These are phyloP conservation scores for Eucalyptus brandiana DNA, from an alignment of 345 rosid species.

Conservation along the genomic window DNA sequence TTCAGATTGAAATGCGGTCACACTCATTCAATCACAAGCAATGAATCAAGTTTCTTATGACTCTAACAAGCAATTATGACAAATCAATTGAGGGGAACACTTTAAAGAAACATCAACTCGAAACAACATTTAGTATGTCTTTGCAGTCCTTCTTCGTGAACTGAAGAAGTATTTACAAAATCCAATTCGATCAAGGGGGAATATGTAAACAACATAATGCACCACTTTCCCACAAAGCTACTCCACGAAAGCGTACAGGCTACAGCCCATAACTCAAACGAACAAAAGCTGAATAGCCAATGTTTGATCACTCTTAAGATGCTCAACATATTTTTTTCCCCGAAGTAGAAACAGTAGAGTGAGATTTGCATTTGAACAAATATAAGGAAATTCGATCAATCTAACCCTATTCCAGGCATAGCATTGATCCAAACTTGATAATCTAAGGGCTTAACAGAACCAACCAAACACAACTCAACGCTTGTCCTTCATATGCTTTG, in stretches of 20 bases:
- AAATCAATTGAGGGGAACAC: too few relatives aligned
- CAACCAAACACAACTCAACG: neutral
- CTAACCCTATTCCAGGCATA: neutral
- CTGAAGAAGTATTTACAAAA: too few relatives aligned
- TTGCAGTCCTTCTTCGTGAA: too few relatives aligned
- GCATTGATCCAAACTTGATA: neutral
- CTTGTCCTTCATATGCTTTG: neutral
- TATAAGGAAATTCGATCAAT: neutral
- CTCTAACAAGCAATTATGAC: too few relatives aligned
- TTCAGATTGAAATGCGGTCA: fast-evolving
- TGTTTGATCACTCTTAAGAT: neutral
- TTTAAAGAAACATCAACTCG: too few relatives aligned
- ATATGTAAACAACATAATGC: fast-evolving
- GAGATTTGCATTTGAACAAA: neutral
- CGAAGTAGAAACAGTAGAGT: neutral
- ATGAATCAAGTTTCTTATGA: too few relatives aligned
- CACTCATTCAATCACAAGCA: too few relatives aligned
- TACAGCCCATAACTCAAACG: neutral
- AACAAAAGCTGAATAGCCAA: neutral
- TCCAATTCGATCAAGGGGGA: fast-evolving
- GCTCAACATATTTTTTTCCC: neutral
- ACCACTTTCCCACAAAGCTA: neutral
- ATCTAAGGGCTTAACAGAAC: neutral
- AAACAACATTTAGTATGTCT: fast-evolving
- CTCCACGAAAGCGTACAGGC: neutral